Evolutionary conservation across 2,329 filamentous ascomycete genomes (phyloP).

Genomic region (Fusarium concolor): DNA sequence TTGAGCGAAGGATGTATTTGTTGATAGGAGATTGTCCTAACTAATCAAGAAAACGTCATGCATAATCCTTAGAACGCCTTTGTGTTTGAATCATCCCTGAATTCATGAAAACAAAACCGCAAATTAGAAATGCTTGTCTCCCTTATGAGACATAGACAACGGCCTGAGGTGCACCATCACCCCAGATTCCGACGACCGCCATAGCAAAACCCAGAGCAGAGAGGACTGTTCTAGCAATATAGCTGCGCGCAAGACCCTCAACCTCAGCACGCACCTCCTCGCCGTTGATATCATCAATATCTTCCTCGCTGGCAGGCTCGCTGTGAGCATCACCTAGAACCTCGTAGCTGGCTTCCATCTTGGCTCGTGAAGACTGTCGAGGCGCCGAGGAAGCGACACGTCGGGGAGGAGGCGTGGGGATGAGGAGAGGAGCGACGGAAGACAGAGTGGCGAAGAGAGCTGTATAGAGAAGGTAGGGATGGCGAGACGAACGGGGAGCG

Average conservation of each 20-base stretch:
- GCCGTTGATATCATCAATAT: constrained; percentile 66
- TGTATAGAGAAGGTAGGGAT: constrained; percentile 93
- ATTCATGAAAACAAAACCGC: constrained; percentile 17
- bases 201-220: constrained; percentile 69
- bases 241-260: constrained; percentile 65
- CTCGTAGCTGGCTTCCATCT: constrained; percentile 79
- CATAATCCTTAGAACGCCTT: constrained; percentile 31
- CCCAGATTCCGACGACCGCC: constrained; percentile 74
- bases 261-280: constrained; percentile 70
- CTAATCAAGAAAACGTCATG: constrained; percentile 7
- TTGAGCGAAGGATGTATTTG: constrained; percentile 1
- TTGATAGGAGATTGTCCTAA: constrained; percentile 38
- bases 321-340: constrained; percentile 68
- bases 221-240: constrained; percentile 65
- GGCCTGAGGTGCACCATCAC: constrained; percentile 63
- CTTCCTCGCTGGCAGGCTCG: constrained; percentile 63
- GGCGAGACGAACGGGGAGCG: constrained; percentile 78
- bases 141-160: constrained; percentile 51
- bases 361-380: constrained; percentile 52
- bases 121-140: not conserved
- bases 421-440: constrained; percentile 62
- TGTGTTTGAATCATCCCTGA: constrained; percentile 35
- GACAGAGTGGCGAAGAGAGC: constrained; percentile 75
- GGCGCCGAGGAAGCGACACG: constrained; percentile 46
- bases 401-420: constrained; percentile 52